Percentiles rank a stretch among this genome's conserved stretches.
These are phyloP conservation scores for Ehretia macrophylla DNA, from an alignment of 257 asterid species.

Conservation along the genomic window DNA sequence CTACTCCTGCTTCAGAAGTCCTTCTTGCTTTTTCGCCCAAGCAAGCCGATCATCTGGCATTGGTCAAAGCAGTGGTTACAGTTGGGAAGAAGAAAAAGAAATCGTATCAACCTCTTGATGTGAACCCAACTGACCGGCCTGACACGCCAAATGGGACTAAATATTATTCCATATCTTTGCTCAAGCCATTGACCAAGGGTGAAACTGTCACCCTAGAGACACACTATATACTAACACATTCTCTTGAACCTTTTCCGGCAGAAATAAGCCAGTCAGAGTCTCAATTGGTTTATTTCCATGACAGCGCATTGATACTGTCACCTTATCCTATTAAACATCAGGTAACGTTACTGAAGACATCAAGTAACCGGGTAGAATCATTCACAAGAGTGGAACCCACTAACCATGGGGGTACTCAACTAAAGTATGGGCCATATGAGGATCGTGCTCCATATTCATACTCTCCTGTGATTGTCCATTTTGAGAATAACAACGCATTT, in stretches of 20 bases:
- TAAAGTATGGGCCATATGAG: conserved; percentile 86
- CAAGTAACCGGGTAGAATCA: conserved; percentile 75
- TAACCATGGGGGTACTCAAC: conserved; percentile 59
- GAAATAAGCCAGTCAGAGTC: conserved; percentile 92
- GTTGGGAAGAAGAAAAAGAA: conserved; percentile 85
- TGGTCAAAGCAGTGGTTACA: conserved; percentile 66
- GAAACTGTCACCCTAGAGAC: conserved; percentile 68
- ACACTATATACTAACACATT: conserved; percentile 65
- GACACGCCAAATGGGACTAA: conserved; percentile 74
- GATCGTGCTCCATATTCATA: conserved; percentile 56
- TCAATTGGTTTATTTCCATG: conserved; percentile 90
- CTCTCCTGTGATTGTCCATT: conserved; percentile 68
- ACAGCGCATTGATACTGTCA: conserved; percentile 79
- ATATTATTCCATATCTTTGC: conserved; percentile 52
- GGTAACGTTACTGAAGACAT: conserved; percentile 70
- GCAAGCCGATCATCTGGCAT: conserved; percentile 68
- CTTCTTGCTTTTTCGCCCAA: conserved; percentile 76
- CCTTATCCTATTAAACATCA: conserved; percentile 77
- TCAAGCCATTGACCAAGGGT: conserved; percentile 55
- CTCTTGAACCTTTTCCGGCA: conserved; percentile 88
- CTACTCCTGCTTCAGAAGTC: conserved; percentile 61
- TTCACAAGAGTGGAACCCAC: conserved; percentile 82
- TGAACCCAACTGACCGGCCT: conserved; percentile 46
- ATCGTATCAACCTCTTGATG: conserved; percentile 61
- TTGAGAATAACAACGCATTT: conserved; percentile 85